Evolutionary conservation across 2,329 filamentous ascomycete genomes (phyloP).

Genomic region (Ophiobolus disseminans): DNA sequence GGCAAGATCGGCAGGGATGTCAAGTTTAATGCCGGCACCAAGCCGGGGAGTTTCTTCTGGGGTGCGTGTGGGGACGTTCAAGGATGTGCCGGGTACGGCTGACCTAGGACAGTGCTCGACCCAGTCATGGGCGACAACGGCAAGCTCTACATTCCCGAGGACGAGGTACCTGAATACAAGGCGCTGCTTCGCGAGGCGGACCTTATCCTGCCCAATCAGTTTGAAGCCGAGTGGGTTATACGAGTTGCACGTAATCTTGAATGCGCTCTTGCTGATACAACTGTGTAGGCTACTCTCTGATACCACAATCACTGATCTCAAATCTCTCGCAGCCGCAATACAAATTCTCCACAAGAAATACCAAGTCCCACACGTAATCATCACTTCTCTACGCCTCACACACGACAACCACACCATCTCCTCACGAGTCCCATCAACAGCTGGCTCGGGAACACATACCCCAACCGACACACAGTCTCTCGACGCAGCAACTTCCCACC

Average conservation of each 20-base stretch:
- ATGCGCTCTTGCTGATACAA: conserved; percentile 2
- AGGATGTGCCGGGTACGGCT: conserved; percentile 8
- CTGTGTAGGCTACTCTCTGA: conserved; percentile 75
- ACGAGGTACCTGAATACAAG: conserved; percentile 91
- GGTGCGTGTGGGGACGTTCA: conserved; percentile 49
- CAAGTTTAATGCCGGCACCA: conserved; percentile 66
- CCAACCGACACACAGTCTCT: conserved; percentile 21
- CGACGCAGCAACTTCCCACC: conserved; percentile 23
- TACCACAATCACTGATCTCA: conserved; percentile 79
- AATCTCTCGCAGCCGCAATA: conserved; percentile 75
- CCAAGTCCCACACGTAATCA: conserved; percentile 84
- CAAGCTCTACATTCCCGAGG: conserved; percentile 85
- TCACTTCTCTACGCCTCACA: conserved; percentile 83
- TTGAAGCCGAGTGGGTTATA: conserved; percentile 83
- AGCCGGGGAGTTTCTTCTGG: conserved; percentile 89
- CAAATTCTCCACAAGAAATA: conserved; percentile 77
- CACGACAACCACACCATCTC: conserved; percentile 56
- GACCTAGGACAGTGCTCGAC: conserved; percentile 71
- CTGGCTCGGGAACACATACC: conserved; percentile 29
- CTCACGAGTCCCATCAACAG: conserved; percentile 43
- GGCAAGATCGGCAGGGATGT: conserved; percentile 84
- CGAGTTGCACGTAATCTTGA: too few relatives aligned
- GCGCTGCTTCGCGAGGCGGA: conserved; percentile 80
- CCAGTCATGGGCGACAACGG: conserved; percentile 99
- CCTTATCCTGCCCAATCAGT: conserved; percentile 93